These are phyloP conservation scores for Aspergillus oerlinghausenensis DNA, from an alignment of 2,329 filamentous ascomycete species.

Conservation along the genomic window DNA sequence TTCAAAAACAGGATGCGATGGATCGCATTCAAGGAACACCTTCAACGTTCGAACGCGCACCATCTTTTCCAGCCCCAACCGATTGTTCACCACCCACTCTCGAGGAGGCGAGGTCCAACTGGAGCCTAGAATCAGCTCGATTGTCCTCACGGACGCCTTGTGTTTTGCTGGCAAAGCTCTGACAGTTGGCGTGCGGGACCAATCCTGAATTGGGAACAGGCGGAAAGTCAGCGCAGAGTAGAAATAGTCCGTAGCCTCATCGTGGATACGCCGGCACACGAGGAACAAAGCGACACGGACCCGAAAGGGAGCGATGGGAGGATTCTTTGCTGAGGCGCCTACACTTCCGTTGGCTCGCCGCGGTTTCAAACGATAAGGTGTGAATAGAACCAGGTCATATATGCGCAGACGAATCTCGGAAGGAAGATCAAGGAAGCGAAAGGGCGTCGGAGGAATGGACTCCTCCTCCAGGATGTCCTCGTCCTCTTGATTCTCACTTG, in stretches of 20 bases:
- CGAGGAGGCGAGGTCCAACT: constrained; percentile 55
- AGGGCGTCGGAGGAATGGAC: constrained; percentile 24
- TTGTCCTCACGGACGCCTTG: constrained; percentile 46
- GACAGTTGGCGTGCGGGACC: constrained; percentile 41
- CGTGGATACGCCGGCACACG: constrained; percentile 42
- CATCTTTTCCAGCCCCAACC: constrained; percentile 48
- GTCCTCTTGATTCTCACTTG: constrained; percentile 13
- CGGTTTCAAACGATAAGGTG: constrained; percentile 25
- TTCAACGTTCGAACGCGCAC: constrained; percentile 46
- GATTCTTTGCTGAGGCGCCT: constrained; percentile 34
- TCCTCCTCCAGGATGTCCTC: constrained; percentile 18
- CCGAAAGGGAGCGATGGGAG: constrained; percentile 27
- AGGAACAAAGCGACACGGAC: constrained; percentile 39
- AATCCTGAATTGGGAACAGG: constrained; percentile 50
- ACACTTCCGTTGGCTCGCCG: constrained; percentile 27
- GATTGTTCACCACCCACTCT: constrained; percentile 48
- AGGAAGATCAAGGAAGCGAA: constrained; percentile 51
- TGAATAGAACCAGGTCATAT: constrained; percentile 44
- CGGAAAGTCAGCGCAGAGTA: constrained; percentile 51
- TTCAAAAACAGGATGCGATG: constrained; percentile 49
- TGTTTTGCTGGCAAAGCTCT: constrained; percentile 49
- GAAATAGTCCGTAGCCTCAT: constrained; percentile 49
- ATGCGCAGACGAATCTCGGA: constrained; percentile 50
- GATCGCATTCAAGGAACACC: constrained; percentile 57
- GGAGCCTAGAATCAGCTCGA: constrained; percentile 56